These are phyloP conservation scores for Wickerhamia fluorescens DNA, from an alignment of 805 yeast genomes.

Conservation along the genomic window DNA sequence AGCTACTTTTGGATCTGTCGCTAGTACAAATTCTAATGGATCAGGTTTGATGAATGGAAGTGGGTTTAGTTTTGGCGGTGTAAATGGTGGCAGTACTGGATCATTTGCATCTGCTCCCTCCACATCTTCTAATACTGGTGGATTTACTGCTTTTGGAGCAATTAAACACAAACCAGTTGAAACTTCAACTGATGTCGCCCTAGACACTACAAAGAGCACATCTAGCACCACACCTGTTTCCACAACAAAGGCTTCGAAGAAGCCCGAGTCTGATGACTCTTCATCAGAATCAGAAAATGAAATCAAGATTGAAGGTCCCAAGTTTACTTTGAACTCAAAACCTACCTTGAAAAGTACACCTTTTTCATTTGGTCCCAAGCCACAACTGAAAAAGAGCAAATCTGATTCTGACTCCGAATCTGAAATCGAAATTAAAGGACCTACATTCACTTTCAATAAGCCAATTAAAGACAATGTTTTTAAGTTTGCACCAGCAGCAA, in stretches of 20 bases:
- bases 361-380: constrained; percentile 30
- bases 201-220: no score
- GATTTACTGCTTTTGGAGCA: no score
- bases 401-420: constrained; percentile 52
- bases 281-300: constrained; percentile 21
- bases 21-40: no score
- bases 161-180: no score
- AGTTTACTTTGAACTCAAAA: constrained; percentile 22
- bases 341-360: constrained; percentile 28
- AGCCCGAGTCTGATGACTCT: no score
- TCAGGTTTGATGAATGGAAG: no score
- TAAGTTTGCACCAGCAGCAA: constrained; percentile 7
- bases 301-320: constrained; percentile 29
- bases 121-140: no score
- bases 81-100: no score
- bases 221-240: not conserved
- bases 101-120: no score
- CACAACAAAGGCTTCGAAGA: constrained; percentile 2
- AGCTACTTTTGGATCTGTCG: constrained; percentile 1
- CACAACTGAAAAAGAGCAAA: constrained; percentile 15
- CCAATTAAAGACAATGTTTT: constrained; percentile 30
- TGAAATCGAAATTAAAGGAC: constrained; percentile 67
- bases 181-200: no score
- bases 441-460: constrained; percentile 46
- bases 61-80: no score